Percentiles rank a stretch among this genome's conserved stretches.
These are phyloP conservation scores for Sporothrix euskadiensis DNA, from an alignment of 2,329 filamentous ascomycete genomes.

Conservation along the genomic window DNA sequence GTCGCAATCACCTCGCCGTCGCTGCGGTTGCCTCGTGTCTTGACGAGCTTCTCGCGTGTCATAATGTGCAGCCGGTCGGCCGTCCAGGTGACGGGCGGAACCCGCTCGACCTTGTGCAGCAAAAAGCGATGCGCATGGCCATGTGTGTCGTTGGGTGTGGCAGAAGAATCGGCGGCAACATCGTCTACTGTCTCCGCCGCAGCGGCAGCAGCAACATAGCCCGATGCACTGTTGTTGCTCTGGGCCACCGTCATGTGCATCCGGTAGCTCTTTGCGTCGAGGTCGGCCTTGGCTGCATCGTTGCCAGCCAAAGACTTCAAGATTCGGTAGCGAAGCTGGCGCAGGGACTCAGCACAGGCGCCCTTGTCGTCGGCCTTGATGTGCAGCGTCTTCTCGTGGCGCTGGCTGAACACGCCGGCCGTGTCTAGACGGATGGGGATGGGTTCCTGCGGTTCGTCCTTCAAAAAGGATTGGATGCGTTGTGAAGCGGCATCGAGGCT, in stretches of 20 bases:
- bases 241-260: slow-evolving; percentile 64
- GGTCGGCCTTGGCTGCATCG: slow-evolving; percentile 22
- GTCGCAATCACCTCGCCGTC: slow-evolving; percentile 27
- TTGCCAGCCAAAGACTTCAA: slow-evolving; percentile 39
- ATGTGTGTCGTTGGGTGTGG: slow-evolving; percentile 51
- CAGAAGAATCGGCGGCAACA: background rate
- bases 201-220: no score
- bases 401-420: slow-evolving; percentile 52
- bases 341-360: slow-evolving; percentile 34
- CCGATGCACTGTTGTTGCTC: slow-evolving; percentile 36
- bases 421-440: slow-evolving; percentile 42
- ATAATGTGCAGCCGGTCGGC: slow-evolving; percentile 54
- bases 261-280: slow-evolving; percentile 37
- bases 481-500: slow-evolving; percentile 48
- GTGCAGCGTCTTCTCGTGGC: slow-evolving; percentile 53
- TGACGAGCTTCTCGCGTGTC: slow-evolving; percentile 46
- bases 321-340: slow-evolving; percentile 41
- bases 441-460: slow-evolving; percentile 20
- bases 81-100: slow-evolving; percentile 53
- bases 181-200: background rate
- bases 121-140: slow-evolving; percentile 52
- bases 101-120: slow-evolving; percentile 51
- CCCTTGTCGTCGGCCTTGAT: slow-evolving; percentile 39
- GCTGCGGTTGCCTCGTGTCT: background rate
- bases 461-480: slow-evolving; percentile 43